Evolutionary conservation across 371 early-diverging fungal species (phyloP), one percentile per base, ranked within the genome.

Genomic region (Zychaea mexicana): DNA sequence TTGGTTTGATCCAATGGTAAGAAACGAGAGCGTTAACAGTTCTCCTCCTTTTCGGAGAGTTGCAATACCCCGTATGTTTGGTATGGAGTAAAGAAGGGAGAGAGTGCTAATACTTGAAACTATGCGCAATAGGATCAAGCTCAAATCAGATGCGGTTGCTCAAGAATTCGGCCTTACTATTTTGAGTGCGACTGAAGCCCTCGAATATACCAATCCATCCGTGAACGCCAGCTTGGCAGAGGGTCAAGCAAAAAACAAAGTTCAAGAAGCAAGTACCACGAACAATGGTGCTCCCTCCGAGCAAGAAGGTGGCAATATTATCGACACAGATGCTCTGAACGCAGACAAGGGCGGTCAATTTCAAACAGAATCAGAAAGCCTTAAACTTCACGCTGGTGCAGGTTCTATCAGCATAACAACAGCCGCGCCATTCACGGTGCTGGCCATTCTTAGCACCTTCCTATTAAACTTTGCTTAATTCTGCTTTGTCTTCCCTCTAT

Each of bases 1-100:
- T 64, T 56, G 86, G 86, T 71, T 60, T 85, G 45, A 49, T 83
- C 26, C 74, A 84, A 71, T 85, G 83, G 57, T 57, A 57, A 12
- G 42, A 31, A 2, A n/a, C n/a, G n/a, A n/a, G n/a, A n/a, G n/a
- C n/a, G n/a, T n/a, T n/a, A n/a, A n/a, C n/a, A n/a, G n/a, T n/a
- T n/a, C n/a, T n/a, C n/a, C n/a, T n/a, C n/a, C n/a, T n/a, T n/a
- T n/a, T n/a, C n/a, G n/a, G n/a, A n/a, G n/a, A n/a, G n/a, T n/a
- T n/a, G n/a, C n/a, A n/a, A n/a, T n/a, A n/a, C n/a, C n/a, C n/a
- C n/a, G n/a, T n/a, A n/a, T n/a, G n/a, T n/a, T n/a, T n/a, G n/a
- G n/a, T n/a, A n/a, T n/a, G n/a, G n/a, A n/a, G n/a, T n/a, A n/a
- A n/a, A n/a, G n/a, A n/a, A n/a, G n/a, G n/a, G n/a, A n/a, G n/a